phyloP scores from a whole-genome alignment of 306 rosid species.

The Cucurbita pepo region DNA sequence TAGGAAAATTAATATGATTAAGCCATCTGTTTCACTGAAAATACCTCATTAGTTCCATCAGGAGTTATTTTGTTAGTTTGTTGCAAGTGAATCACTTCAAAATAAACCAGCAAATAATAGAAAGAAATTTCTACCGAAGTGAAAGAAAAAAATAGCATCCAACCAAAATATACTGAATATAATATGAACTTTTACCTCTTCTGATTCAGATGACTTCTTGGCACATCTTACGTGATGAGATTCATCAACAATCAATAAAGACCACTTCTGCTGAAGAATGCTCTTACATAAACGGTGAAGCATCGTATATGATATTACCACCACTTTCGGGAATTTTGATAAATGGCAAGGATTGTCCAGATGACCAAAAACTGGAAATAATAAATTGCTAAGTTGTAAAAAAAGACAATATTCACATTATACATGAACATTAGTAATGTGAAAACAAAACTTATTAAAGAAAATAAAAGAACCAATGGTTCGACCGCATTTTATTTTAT shows the following conservation, averaged over 20 bases:
- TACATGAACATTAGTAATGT: background rate
- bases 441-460: background rate
- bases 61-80: background rate
- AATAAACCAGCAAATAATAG: background rate
- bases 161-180: background rate
- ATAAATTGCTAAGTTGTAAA: conserved; percentile 7
- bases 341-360: conserved; percentile 63
- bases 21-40: background rate
- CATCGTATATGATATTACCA: conserved; percentile 89
- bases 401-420: background rate
- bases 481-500: background rate
- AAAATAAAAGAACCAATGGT: background rate
- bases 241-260: conserved; percentile 75
- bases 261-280: conserved; percentile 76
- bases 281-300: conserved; percentile 70
- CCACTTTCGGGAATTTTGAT: conserved; percentile 56
- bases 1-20: background rate
- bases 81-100: background rate
- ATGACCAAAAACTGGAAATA: conserved; percentile 72
- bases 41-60: background rate
- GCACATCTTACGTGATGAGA: conserved; percentile 86
- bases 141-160: background rate
- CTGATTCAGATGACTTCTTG: conserved; percentile 62
- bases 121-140: background rate
- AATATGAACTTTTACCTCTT: conserved; percentile 43